Conservation (phyloP, 345 rosid genomes). For the Eucalyptus regnans region DNA sequence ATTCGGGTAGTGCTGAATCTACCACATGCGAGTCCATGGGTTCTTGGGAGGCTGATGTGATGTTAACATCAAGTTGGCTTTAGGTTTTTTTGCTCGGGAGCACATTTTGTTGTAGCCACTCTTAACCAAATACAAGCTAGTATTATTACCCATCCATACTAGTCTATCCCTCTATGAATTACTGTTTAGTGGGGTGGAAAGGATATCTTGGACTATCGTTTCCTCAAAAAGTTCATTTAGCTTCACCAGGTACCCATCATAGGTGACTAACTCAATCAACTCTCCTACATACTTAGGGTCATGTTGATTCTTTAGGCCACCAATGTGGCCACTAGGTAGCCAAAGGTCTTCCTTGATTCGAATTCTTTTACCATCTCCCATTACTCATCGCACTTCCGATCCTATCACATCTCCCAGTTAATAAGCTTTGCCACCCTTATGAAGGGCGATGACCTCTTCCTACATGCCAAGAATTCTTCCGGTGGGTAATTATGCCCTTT, state of each 20-base stretch:
- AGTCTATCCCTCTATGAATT: background rate
- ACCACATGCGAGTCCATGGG: background rate
- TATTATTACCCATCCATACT: background rate
- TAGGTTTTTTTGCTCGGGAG: too few relatives aligned
- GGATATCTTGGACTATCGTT: background rate
- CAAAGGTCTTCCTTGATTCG: background rate
- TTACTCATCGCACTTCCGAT: fast-evolving
- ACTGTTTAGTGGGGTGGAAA: background rate
- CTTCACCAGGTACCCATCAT: background rate
- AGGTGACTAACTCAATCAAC: background rate
- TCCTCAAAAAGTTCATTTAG: background rate
- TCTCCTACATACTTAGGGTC: background rate
- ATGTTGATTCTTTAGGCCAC: background rate
- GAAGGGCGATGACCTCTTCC: background rate
- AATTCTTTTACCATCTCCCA: background rate
- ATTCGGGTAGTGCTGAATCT: background rate
- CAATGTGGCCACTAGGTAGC: background rate
- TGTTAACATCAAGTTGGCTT: background rate
- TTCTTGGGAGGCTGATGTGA: background rate
- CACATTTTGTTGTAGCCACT: background rate
- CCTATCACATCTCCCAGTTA: background rate
- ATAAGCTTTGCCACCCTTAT: background rate
- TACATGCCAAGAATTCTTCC: background rate
- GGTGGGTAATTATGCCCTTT: fast-evolving
- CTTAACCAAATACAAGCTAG: background rate